phyloP scores from a whole-genome alignment of 129 eudicot genomes.

The Flaveria linearis region DNA sequence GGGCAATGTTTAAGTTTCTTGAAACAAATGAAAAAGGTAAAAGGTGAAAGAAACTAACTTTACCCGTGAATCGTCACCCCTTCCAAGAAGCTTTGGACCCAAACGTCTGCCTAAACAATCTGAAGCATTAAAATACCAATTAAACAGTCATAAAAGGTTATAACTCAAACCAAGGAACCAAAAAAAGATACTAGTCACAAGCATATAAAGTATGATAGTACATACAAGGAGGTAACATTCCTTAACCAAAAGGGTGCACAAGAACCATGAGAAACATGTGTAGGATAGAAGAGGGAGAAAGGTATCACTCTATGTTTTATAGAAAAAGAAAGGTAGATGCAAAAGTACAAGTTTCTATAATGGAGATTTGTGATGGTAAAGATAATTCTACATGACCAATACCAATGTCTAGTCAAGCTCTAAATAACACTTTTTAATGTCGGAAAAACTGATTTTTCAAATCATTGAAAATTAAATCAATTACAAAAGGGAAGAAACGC shows the following conservation, averaged over 20 bases:
- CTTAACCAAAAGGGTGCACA: conserved; percentile 13
- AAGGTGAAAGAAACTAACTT: conserved; percentile 12
- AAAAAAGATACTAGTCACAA: not conserved
- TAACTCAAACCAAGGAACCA: conserved; percentile 7
- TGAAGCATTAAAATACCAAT: conserved; percentile 37
- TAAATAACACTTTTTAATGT: not conserved
- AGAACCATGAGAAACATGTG: conserved; percentile 1
- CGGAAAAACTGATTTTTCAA: not conserved
- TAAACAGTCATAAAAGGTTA: not conserved
- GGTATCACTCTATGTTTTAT: not conserved
- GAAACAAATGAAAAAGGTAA: conserved; percentile 24
- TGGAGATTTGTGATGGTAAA: not conserved
- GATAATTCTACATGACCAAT: not conserved
- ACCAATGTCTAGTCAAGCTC: not conserved
- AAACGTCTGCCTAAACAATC: conserved; percentile 99
- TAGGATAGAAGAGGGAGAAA: not conserved
- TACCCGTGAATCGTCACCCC: conserved; percentile 95
- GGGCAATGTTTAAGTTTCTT: conserved; percentile 13
- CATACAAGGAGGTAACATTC: conserved; percentile 1
- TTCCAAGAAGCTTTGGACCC: conserved; percentile 96
- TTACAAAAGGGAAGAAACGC: not conserved
- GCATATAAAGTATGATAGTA: conserved; percentile 17
- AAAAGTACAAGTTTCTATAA: not conserved
- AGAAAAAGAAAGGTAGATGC: not conserved
- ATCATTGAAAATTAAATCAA: conserved; percentile 6